Conservation (phyloP, 176 grass and related monocot genomes). For the Thinopyrum elongatum region DNA sequence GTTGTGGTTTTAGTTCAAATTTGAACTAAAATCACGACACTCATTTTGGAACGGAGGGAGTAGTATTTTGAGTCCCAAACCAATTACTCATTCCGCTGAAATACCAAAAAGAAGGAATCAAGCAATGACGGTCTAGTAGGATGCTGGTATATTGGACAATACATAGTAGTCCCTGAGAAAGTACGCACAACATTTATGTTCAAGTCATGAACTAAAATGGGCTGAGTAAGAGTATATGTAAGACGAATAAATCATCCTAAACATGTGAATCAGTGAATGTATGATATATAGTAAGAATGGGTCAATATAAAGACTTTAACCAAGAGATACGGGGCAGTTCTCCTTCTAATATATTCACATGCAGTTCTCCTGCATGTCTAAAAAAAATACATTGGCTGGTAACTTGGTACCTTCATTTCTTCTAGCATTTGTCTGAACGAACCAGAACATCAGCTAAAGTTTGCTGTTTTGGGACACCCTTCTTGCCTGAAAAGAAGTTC, state of each 20-base stretch:
- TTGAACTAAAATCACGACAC: no score
- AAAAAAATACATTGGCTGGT: background rate
- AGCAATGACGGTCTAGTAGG: background rate
- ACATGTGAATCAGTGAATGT: background rate
- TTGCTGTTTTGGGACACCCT: background rate
- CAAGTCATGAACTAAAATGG: background rate
- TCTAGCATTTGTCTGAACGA: constrained; percentile 12
- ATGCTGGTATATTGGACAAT: background rate
- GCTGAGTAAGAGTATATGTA: background rate
- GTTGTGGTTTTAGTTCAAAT: no score
- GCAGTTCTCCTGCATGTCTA: no score
- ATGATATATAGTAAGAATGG: background rate
- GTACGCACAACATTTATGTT: background rate
- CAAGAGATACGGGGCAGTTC: background rate
- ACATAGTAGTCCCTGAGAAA: background rate
- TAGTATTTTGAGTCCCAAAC: background rate
- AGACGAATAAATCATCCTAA: background rate
- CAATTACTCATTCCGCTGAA: background rate
- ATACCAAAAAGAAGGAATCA: background rate
- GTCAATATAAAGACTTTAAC: background rate
- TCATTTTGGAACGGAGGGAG: no score
- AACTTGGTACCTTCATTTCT: background rate
- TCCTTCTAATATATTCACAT: no score
- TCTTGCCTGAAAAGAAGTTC: background rate
- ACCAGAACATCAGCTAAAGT: constrained; percentile 28